Conservation (phyloP, 495 filamentous ascomycete species). For the Xylaria palmicola region DNA sequence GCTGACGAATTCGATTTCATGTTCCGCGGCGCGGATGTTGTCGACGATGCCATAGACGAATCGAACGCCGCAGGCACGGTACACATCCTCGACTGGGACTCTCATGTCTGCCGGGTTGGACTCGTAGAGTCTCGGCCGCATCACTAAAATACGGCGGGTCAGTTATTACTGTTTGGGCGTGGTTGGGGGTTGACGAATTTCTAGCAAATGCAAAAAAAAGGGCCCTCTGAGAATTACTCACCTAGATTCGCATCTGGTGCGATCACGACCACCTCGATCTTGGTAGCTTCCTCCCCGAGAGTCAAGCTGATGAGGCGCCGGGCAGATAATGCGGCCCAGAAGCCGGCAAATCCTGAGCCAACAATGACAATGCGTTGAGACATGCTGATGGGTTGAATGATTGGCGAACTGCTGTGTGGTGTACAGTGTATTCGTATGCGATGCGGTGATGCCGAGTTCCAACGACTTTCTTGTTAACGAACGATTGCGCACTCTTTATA, state of each 20-base stretch:
- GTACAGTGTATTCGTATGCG: background rate
- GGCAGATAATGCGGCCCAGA: slow-evolving; percentile 37
- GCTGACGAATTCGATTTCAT: slow-evolving; percentile 21
- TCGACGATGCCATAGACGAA: slow-evolving; percentile 29
- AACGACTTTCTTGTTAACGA: background rate
- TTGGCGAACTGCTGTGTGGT: background rate
- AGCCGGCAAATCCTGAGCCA: slow-evolving; percentile 37
- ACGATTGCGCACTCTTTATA: background rate
- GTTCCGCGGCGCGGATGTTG: slow-evolving; percentile 20
- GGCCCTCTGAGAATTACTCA: too few relatives aligned
- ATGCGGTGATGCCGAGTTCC: background rate
- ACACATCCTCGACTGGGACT: slow-evolving; percentile 24
- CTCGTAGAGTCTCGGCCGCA: slow-evolving; percentile 38
- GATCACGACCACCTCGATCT: slow-evolving; percentile 32
- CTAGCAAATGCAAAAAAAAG: too few relatives aligned
- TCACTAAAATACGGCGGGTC: too few relatives aligned
- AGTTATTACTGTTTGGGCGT: too few relatives aligned
- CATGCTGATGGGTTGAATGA: background rate
- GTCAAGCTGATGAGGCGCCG: slow-evolving; percentile 25
- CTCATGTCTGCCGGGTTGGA: slow-evolving; percentile 27
- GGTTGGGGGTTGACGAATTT: too few relatives aligned
- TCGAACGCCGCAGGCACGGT: slow-evolving; percentile 21
- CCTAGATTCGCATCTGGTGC: slow-evolving; percentile 31
- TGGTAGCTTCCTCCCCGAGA: background rate
- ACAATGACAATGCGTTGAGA: slow-evolving; percentile 20